phyloP scores from a whole-genome alignment of 139 green algal species.

The Monoraphidium neglectum region DNA sequence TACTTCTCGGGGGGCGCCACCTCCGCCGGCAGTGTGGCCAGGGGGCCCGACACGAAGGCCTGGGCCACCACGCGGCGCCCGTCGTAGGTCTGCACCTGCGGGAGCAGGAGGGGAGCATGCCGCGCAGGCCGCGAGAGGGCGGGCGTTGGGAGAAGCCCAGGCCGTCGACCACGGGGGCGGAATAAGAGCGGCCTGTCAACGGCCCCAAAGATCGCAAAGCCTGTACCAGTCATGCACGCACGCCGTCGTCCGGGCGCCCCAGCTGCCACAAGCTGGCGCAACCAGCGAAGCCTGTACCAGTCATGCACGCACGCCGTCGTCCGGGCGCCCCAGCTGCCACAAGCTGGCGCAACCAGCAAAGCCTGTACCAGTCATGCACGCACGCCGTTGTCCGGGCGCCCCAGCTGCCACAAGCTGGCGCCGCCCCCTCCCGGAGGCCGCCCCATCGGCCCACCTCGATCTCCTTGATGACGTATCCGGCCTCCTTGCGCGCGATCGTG shows the following conservation, averaged over 20 bases:
- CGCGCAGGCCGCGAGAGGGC: neutral
- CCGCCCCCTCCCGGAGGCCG: neutral
- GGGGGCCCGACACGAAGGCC: constrained; percentile 39
- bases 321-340: too few relatives aligned
- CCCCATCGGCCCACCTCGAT: constrained; percentile 31
- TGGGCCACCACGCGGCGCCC: constrained; percentile 17
- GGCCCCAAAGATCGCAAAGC: neutral
- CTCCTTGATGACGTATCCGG: constrained; percentile 41
- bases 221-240: neutral
- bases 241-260: too few relatives aligned
- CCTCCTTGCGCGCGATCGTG: constrained; percentile 38
- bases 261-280: neutral
- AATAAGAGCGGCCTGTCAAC: neutral
- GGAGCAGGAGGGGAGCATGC: too few relatives aligned
- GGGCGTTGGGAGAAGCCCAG: too few relatives aligned
- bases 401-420: neutral
- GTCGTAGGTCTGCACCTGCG: constrained; percentile 56
- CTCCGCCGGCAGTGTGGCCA: constrained; percentile 21
- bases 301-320: too few relatives aligned
- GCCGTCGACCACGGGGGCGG: neutral
- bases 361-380: neutral
- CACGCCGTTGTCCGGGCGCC: neutral
- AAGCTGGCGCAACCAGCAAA: neutral
- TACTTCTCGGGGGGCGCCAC: constrained; percentile 46
- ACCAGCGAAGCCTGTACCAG: neutral